Evolutionary conservation across 208 protist species (phyloP), one percentile per base, ranked within the genome.

Genomic region (Leptomonas pyrrhocoris): DNA sequence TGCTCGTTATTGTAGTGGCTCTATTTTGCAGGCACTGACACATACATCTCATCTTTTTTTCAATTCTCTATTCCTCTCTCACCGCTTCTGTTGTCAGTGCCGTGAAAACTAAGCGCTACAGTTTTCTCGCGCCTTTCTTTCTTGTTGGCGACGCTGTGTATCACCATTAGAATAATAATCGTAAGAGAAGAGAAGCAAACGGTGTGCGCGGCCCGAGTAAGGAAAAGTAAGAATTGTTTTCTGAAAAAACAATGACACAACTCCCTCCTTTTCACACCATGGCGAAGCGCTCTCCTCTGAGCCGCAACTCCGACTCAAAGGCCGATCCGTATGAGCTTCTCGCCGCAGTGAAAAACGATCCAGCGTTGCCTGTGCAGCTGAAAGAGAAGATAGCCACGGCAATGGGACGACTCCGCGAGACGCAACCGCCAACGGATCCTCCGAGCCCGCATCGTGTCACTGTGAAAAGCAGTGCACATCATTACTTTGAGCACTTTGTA

Each of bases 401-500:
- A 6, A 34, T 77, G 13, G 42, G 36, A 13, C 63, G 63, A 4
- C 27, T 77, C 31, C 71, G 71, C 6, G 71, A 71, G n/a, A 21
- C 34, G 40, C 19, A 53, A 30, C 38, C 30, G 18, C 23, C 38
- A 0, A 34, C 23, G 2, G 63, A 64, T 16, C 40, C 13, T 9
- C 40, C 61, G 36, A 67, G 63, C 42, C 38, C 51, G 31, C 40
- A 48, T 11, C 28, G 51, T 9, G 21, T 38, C 2, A 5, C 5
- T 0, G 53, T 25, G 46, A 69, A 56, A 28, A 77, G 71, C 63
- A 27, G 25, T 16, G 71, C 71, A 21, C 62, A 77, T 28, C 38
- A 53, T 5, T 77, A 51, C 23, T 77, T 77, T 21, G 65, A 77
- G 34, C 53, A 70, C 23, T 42, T 82, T 8, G 43, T 78, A 34